Percentiles rank a stretch among this genome's conserved stretches.
Conservation (phyloP, 257 asterid species). For the Capsicum chinense region DNA sequence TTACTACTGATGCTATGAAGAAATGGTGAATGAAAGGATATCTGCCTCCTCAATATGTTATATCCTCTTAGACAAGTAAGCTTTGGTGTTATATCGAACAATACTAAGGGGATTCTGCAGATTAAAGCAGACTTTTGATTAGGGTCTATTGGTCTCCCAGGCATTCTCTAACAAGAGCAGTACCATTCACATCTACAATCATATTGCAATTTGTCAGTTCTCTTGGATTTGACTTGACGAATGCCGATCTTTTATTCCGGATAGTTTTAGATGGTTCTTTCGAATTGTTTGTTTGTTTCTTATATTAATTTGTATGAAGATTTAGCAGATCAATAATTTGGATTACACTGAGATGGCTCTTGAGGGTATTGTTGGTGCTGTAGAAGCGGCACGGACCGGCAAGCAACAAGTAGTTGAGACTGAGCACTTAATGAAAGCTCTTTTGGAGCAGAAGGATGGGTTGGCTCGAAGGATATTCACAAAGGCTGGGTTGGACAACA, state of each 20-base stretch:
- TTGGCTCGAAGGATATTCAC: conserved; percentile 87
- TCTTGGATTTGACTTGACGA: neutral
- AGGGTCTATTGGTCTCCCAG: conserved; percentile 10
- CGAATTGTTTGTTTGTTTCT: neutral
- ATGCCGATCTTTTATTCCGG: conserved; percentile 5
- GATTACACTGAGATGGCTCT: conserved; percentile 94
- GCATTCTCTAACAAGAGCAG: neutral
- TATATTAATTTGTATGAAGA: conserved; percentile 26
- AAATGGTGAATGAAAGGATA: neutral
- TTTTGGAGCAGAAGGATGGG: conserved; percentile 90
- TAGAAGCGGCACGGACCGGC: conserved; percentile 71
- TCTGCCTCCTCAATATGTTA: conserved; percentile 1
- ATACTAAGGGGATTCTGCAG: neutral
- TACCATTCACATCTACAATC: neutral
- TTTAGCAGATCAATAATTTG: conserved; percentile 63
- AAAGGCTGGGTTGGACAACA: conserved; percentile 86
- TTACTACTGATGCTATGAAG: neutral
- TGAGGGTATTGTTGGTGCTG: conserved; percentile 77
- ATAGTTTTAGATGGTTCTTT: neutral
- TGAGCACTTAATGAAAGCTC: conserved; percentile 92
- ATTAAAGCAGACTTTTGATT: neutral
- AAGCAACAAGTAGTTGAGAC: conserved; percentile 86
- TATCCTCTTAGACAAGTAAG: conserved; percentile 16
- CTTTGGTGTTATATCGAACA: neutral
- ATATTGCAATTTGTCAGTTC: conserved; percentile 2